Evolutionary conservation across 2,329 filamentous ascomycete genomes (phyloP), one percentile per base, ranked within the genome.

Genomic region (Amauroascus niger): DNA sequence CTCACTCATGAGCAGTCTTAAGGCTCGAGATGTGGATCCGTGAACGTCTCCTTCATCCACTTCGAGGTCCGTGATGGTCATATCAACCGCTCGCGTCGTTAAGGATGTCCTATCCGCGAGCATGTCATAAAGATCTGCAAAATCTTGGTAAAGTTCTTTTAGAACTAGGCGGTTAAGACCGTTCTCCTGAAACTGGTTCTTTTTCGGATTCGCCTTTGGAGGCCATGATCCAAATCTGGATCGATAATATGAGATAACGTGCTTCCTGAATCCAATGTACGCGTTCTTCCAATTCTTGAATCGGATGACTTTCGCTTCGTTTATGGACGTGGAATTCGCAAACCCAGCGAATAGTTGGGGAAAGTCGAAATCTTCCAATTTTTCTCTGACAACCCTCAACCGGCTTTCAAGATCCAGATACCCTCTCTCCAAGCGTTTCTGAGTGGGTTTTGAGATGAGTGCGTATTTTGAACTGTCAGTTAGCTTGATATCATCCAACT

Each of bases 281-380:
- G 83, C 79, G 16, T 76, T 75, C 63, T 81, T 86, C 91, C 93
- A 97, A 26, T 80, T 78, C 67, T 89, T 88, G 74, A 94, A 97
- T 20, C 84, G 82, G 41, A 95, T 80, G 16, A 81, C 74, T 65
- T 84, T 90, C 58, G 87, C 83, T 67, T 95, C 88, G 0, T 77
- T 77, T 20, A 82, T 79, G 0, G 86, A 88, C 9, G 84, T 90
- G 2, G 88, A 95, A 67, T 84, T 89, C 64, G 88, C 91, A 59
- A 89, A 82, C 32, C 93, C 93, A 0, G 88, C 81, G 65, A 95
- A 97, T 4, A 97, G 74, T 0, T 87, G 86, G 0, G 90, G 89
- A 62, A 95, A 96, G 30, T 96, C 88, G 61, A 97, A 97, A 57
- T 88, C 82, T 55, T 87, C 82, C n/a, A 97, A 74, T 41, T 87